Evolutionary conservation across 371 early-diverging fungal species (phyloP), one percentile per base, ranked within the genome.

Genomic region (Mortierella sp.): DNA sequence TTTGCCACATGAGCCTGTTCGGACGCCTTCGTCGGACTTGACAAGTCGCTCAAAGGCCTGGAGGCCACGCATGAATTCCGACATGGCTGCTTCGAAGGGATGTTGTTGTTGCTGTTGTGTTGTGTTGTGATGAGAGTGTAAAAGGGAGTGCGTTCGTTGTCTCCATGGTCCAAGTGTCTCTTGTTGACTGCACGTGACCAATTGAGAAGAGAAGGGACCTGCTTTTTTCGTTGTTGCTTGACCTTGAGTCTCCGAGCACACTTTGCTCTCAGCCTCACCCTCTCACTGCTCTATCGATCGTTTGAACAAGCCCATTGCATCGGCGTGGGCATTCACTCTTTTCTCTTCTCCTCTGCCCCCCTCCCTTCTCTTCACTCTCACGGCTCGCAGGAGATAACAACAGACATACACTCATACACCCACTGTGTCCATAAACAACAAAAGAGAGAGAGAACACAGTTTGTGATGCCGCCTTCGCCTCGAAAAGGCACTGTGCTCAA

Each of bases 1-100:
- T 53, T 85, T 85, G 53, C 74, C 72, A 50, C 86, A 85, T 14
- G 86, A 78, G 37, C 86, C 86, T 9, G 86, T 69, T 2, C 79
- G 73, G 34, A 85, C 48, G 24, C 86, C 86, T 34, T 85, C 86
- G 67, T 85, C 86, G 1, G 81, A 72, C 73, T 85, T 85, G 67
- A 81, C 72, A 16, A 85, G 77, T 44, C 86, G 86, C 70, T 85
- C 86, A 69, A 78, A 85, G 28, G 86, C 86, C 44, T 85, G 79
- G 24, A 85, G 44, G 34, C 86, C 86, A 37, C 81, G 78, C 53
- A 81, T 81, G 26, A 81, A 76, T 24, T 85, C 81, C 1, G 81
- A 78, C 86, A 85, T 81, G 21, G 24, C 40, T 67, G 40, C 24
- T 67, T 67, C 16, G 34, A 19, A 61, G 14, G 16, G 16, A 34